Evolutionary conservation across 805 yeast genomes (phyloP), one percentile per base, ranked within the genome.

Genomic region (Metschnikowia sp.): DNA sequence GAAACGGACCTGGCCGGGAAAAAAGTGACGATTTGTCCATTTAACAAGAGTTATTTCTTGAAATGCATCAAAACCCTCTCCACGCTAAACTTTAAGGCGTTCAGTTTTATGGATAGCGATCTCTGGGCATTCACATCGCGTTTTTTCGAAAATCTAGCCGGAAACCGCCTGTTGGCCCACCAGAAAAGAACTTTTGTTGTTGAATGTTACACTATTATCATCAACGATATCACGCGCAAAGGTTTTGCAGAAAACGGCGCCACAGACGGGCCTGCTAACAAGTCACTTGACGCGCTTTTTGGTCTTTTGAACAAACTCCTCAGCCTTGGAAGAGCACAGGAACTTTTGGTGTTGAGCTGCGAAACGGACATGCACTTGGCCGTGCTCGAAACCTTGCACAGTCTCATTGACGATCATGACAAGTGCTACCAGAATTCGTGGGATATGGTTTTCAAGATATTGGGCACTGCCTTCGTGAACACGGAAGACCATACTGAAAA

Each of bases 361-460:
- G 89, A 85, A 54, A 76, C 83, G 2, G 91, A 86, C 44, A 79
- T 89, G 50, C 81, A 84, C 50, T 74, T 86, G 13, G 76, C 76
- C 29, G 65, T 79, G 0, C 68, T 91, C 36, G 76, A 80, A 29
- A 84, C 88, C 0, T 63, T 92, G 43, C 85, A 83, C 59, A 81
- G 76, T 30, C 71, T 91, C n/a, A 73, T 92, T 31, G 95, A 90
- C 57, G 82, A 85, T 55, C 86, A 81, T 60, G 97, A 96, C 32
- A 66, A 73, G 7, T 71, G 84, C 42, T 69, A 72, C 38, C 66
- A 69, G 39, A 63, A 75, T n/a, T 83, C 86, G 0, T 92, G 98
- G 98, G 77, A 78, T 33, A 65, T 74, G 3, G 85, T 90, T 1
- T 82, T 92, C 52, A 67, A 74, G 18, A 83, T 89, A 45, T 62